These are phyloP conservation scores for Phaeosphaeriaceae sp. DNA, from an alignment of 2,329 filamentous ascomycete species.

Conservation along the genomic window DNA sequence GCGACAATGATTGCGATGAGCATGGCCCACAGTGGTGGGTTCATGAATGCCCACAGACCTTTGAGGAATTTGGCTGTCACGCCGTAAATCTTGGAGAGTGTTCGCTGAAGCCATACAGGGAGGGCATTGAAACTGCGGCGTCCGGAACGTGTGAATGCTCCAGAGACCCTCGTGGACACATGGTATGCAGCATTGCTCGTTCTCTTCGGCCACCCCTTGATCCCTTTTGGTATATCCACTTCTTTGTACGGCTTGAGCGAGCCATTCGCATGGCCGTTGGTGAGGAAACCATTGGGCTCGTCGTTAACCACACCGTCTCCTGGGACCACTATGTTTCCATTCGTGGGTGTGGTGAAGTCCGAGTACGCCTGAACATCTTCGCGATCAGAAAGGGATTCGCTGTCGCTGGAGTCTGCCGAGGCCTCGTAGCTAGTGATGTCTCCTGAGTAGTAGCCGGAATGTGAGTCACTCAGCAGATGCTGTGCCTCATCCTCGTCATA, in stretches of 20 bases:
- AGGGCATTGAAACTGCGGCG: slow-evolving; percentile 56
- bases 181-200: slow-evolving; percentile 25
- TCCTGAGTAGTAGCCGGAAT: slow-evolving; percentile 58
- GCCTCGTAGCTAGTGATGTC: slow-evolving; percentile 52
- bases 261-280: slow-evolving; percentile 48
- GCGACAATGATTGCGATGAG: slow-evolving; percentile 88
- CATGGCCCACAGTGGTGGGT: slow-evolving; percentile 98
- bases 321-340: slow-evolving; percentile 54
- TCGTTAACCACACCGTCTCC: slow-evolving; percentile 50
- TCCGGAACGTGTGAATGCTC: slow-evolving; percentile 40
- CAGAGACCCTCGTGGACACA: slow-evolving; percentile 28
- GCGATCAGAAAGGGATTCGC: slow-evolving; percentile 38
- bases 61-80: slow-evolving; percentile 61
- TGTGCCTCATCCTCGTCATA: slow-evolving; percentile 59
- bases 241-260: slow-evolving; percentile 23
- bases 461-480: slow-evolving; percentile 48
- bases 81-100: slow-evolving; percentile 52
- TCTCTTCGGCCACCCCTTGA: slow-evolving; percentile 45
- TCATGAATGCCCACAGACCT: slow-evolving; percentile 94
- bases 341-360: slow-evolving; percentile 54
- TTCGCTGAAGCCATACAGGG: slow-evolving; percentile 61
- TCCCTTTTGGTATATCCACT: slow-evolving; percentile 38
- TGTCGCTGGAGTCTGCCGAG: slow-evolving; percentile 38
- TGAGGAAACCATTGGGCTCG: slow-evolving; percentile 45
- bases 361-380: slow-evolving; percentile 36